These are phyloP conservation scores for Pleurotus tuber-regium DNA, from an alignment of 768 basidiomycete genomes.

Conservation along the genomic window DNA sequence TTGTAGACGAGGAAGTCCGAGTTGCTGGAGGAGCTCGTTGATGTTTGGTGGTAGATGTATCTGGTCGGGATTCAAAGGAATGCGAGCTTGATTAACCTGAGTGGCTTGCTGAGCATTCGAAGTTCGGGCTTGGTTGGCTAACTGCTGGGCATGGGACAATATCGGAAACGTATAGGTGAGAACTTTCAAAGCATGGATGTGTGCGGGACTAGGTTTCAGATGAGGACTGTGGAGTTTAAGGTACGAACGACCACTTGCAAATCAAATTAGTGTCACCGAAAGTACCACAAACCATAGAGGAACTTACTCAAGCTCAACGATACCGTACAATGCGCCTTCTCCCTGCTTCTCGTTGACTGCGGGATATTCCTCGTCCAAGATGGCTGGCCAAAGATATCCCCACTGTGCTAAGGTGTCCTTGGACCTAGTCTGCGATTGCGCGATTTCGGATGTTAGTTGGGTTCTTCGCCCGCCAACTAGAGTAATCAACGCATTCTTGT, in stretches of 20 bases:
- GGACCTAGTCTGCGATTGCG: constrained; percentile 22
- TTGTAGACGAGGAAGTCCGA: constrained; percentile 54
- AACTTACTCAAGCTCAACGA: constrained; percentile 37
- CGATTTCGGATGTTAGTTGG: background rate
- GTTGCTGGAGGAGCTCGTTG: constrained; percentile 60
- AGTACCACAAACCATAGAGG: background rate
- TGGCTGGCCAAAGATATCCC: constrained; percentile 49
- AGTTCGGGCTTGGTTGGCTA: constrained; percentile 8
- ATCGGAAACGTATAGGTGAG: constrained; percentile 57
- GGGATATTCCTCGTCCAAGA: constrained; percentile 48
- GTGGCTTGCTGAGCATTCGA: background rate
- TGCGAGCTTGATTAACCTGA: constrained; percentile 20
- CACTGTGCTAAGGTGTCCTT: constrained; percentile 32
- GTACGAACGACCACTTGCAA: constrained; percentile 50
- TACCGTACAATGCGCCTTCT: constrained; percentile 34
- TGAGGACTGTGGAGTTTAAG: constrained; percentile 47
- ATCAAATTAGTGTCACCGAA: constrained; percentile 14
- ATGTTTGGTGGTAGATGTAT: constrained; percentile 45
- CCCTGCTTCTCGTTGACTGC: constrained; percentile 31
- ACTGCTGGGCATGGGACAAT: constrained; percentile 30
- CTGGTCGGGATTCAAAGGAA: constrained; percentile 24
- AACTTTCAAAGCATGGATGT: constrained; percentile 63
- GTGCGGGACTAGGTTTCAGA: constrained; percentile 51
- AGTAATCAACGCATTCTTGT: constrained; percentile 40
- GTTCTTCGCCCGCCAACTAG: constrained; percentile 20